Evolutionary conservation across 768 basidiomycete species (phyloP), one percentile per base, ranked within the genome.

Genomic region (Daedalea quercina): DNA sequence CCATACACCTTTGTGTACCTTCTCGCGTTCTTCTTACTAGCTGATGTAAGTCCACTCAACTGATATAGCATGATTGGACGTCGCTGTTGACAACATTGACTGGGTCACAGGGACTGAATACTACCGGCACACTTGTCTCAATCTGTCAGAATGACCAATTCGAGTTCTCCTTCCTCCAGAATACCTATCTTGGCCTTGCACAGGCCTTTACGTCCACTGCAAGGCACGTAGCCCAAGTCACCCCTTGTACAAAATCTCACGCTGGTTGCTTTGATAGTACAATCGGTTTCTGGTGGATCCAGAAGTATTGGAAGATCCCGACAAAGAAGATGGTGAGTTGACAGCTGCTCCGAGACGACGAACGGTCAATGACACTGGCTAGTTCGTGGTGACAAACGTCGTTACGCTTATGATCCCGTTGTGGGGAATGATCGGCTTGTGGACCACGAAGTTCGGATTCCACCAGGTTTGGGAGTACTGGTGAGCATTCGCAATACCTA

Each of bases 401-500:
- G 79, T 85, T 3, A 86, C 87, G 2, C 77, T 90, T 23, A 40
- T 90, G 42, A 89, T 92, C 48, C 88, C 90, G 1, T 71, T 90
- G 6, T 92, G 90, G 90, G 87, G 88, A 13, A 86, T 88, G 86
- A 74, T 90, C 41, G 89, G 90, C 1, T 81, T 92, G 45, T 90
- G 90, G 88, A 90, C 89, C 0, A 56, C 70, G 9, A 85, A 76
- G 54, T 59, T 93, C 45, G 90, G 90, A 84, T 90, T 87, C 69
- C 89, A 90, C 63, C 87, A 90, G 54, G 77, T 61, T 13, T 91
- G 90, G 89, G 90, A 93, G 60, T 93, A 93, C 69, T 94, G 90
- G 88, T 84, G 59, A 46, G 70, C 52, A n/a, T 40, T 42, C 49
- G 58, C 59, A 7, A 58, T 54, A 44, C 60, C 56, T 24, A 54